Percentiles rank a stretch among this genome's conserved stretches.
Evolutionary conservation across 164 flowering plant species (phyloP).

Genomic region (Nelumbo lutea): DNA sequence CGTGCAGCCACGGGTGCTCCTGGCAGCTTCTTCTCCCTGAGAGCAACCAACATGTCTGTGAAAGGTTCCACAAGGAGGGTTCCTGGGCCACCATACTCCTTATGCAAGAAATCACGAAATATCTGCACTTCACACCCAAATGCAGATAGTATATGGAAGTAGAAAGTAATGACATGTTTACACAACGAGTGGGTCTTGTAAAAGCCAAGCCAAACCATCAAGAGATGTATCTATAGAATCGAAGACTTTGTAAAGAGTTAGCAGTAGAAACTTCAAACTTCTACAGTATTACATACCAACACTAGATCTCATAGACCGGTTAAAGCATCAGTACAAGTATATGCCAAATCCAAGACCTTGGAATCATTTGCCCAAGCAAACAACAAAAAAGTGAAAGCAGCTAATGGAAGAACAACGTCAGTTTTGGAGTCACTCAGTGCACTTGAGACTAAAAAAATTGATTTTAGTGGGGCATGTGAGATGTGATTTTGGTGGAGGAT

Average conservation of each 20-base stretch:
- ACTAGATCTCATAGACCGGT: not conserved
- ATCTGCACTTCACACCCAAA: not conserved
- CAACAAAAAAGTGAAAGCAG: not conserved
- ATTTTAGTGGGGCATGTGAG: too few species aligned
- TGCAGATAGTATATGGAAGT: too few species aligned
- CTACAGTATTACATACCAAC: not conserved
- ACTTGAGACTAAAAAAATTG: too few species aligned
- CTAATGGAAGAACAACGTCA: not conserved
- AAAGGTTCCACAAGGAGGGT: slow-evolving; percentile 82
- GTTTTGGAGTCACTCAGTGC: not conserved
- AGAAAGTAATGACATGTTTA: too few species aligned
- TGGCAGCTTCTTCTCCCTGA: slow-evolving; percentile 60
- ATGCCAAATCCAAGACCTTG: not conserved
- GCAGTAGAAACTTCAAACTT: not conserved
- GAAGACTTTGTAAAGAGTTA: not conserved
- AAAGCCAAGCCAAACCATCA: too few species aligned
- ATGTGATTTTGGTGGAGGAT: too few species aligned
- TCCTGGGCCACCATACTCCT: slow-evolving; percentile 77
- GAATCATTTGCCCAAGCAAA: not conserved
- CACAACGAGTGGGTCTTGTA: too few species aligned
- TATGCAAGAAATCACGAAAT: slow-evolving; percentile 32
- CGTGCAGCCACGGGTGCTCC: slow-evolving; percentile 73
- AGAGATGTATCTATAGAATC: too few species aligned
- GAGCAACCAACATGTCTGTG: slow-evolving; percentile 64
- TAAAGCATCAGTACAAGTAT: not conserved